Percentiles rank a stretch among this genome's conserved stretches.
Evolutionary conservation across 495 filamentous ascomycete species (phyloP).

Genomic region (Xylaria palmicola): DNA sequence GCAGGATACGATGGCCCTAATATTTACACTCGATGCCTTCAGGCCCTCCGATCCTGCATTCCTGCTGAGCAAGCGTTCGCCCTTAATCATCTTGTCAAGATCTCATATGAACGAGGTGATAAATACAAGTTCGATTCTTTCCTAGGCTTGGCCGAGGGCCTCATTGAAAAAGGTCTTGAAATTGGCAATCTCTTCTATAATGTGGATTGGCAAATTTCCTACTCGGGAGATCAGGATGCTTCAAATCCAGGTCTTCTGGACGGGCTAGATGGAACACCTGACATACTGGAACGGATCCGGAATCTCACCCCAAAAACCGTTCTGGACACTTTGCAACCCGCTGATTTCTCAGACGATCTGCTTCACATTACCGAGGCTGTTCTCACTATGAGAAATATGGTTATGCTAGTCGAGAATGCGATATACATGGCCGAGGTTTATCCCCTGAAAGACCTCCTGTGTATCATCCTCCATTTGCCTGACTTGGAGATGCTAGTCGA

Average conservation of each 20-base stretch:
- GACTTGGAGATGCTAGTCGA: slow-evolving; percentile 72
- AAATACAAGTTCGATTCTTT: slow-evolving; percentile 94
- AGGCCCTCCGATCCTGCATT: slow-evolving; percentile 75
- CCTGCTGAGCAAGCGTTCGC: slow-evolving; percentile 83
- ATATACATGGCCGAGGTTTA: slow-evolving; percentile 70
- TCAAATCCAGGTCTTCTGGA: slow-evolving; percentile 60
- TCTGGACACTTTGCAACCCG: slow-evolving; percentile 71
- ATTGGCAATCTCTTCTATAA: slow-evolving; percentile 74
- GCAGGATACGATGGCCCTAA: slow-evolving; percentile 70
- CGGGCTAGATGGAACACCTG: slow-evolving; percentile 71
- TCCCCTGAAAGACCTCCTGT: slow-evolving; percentile 74
- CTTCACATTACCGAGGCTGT: slow-evolving; percentile 81
- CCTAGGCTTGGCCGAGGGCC: slow-evolving; percentile 80
- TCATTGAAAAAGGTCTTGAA: slow-evolving; percentile 79
- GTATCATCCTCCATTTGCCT: slow-evolving; percentile 77
- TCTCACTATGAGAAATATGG: slow-evolving; percentile 90
- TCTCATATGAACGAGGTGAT: slow-evolving; percentile 89
- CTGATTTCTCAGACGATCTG: slow-evolving; percentile 67
- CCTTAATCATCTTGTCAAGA: slow-evolving; percentile 89
- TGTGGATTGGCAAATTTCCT: slow-evolving; percentile 76
- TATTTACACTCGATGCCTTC: slow-evolving; percentile 83
- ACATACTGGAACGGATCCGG: slow-evolving; percentile 68
- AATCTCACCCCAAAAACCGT: slow-evolving; percentile 52
- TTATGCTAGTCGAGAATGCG: slow-evolving; percentile 85
- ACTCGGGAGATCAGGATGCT: slow-evolving; percentile 56